A percentile compares a stretch with the other conserved stretches of the same genome.
These are phyloP conservation scores for Vaccinium myrtillus DNA, from an alignment of 148 eudicot species.

Conservation along the genomic window DNA sequence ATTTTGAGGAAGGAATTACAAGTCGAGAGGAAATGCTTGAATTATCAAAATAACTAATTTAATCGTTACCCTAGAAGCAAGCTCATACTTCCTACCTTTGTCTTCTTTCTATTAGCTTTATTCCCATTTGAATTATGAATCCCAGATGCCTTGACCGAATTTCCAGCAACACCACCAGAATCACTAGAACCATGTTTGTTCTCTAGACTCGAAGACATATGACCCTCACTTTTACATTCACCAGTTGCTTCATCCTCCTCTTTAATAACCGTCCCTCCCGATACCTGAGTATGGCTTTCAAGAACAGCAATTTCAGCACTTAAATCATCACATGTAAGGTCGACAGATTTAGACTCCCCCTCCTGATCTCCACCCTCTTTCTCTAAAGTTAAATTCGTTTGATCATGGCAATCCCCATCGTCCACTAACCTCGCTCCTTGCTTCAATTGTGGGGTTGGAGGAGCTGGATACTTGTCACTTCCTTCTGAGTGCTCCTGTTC, in stretches of 20 bases:
- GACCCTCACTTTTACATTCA: constrained; percentile 27
- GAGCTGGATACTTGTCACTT: constrained; percentile 77
- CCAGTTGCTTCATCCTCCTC: constrained; percentile 39
- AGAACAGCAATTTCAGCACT: constrained; percentile 27
- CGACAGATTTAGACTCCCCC: constrained; percentile 73
- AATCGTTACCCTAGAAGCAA: neutral
- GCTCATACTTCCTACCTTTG: constrained; percentile 45
- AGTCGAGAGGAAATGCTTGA: neutral
- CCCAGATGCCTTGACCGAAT: constrained; percentile 30
- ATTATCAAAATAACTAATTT: neutral
- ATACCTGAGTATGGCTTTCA: constrained; percentile 32
- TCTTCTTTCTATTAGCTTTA: constrained; percentile 51
- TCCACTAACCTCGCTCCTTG: constrained; percentile 61
- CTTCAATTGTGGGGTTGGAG: constrained; percentile 76
- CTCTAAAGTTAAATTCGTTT: constrained; percentile 39
- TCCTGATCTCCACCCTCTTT: constrained; percentile 52
- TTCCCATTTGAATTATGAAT: constrained; percentile 28
- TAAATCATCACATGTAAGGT: constrained; percentile 44
- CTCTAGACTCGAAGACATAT: constrained; percentile 10
- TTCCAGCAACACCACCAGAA: constrained; percentile 22
- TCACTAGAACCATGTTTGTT: constrained; percentile 24
- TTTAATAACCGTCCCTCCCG: constrained; percentile 25
- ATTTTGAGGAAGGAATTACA: neutral
- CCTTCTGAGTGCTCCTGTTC: constrained; percentile 36
- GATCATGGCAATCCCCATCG: constrained; percentile 61